A percentile compares a stretch with the other conserved stretches of the same genome.
These are phyloP conservation scores for Pseudogymnoascus pannorum DNA, from an alignment of 2,329 filamentous ascomycete genomes.

Conservation along the genomic window DNA sequence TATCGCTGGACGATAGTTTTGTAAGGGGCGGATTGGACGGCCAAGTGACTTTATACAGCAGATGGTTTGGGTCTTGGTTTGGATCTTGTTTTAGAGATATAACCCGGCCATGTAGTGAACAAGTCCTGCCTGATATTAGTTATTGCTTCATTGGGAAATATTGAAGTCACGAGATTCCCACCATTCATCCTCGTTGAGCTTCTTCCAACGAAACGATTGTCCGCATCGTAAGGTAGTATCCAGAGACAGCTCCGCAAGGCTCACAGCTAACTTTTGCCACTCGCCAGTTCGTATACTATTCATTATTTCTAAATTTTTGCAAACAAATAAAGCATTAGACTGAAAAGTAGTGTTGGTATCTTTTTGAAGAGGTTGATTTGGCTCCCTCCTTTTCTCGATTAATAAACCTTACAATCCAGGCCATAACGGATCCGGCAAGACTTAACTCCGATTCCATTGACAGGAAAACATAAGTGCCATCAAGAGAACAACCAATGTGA, in stretches of 20 bases:
- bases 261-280: conserved; percentile 83
- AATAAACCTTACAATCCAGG: not conserved
- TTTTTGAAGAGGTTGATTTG: not conserved
- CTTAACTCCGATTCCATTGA: conserved; percentile 8
- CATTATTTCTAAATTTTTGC: conserved; percentile 16
- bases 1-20: conserved; percentile 30
- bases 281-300: conserved; percentile 48
- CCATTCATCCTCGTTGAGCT: conserved; percentile 79
- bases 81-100: conserved; percentile 78
- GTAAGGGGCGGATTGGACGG: conserved; percentile 32
- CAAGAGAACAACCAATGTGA: conserved; percentile 7
- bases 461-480: conserved; percentile 8
- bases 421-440: not conserved
- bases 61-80: conserved; percentile 65
- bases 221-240: conserved; percentile 91
- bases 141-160: conserved; percentile 11
- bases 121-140: conserved; percentile 49
- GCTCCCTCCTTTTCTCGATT: not conserved
- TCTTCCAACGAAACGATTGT: conserved; percentile 94
- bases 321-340: not conserved
- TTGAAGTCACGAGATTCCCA: conserved; percentile 29
- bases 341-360: not conserved
- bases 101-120: conserved; percentile 77
- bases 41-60: conserved; percentile 74
- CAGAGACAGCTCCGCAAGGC: conserved; percentile 79